Percentiles rank a stretch among this genome's conserved stretches.
Conservation (phyloP, 1,284 basidiomycete genomes). For the Cryptococcus hybrid region DNA sequence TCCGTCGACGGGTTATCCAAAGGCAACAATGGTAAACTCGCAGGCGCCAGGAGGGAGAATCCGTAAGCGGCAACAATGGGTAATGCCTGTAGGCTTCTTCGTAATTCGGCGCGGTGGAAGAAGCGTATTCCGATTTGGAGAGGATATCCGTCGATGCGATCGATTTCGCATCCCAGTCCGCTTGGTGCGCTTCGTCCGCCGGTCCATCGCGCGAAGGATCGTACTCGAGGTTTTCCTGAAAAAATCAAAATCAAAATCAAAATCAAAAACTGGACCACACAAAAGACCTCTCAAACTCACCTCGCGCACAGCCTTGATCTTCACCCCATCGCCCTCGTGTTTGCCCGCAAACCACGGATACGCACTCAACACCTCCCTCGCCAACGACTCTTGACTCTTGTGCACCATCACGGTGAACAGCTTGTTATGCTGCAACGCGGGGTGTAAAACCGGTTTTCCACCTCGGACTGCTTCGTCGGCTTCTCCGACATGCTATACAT, state of each 20-base stretch:
- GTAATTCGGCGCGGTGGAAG: constrained; percentile 9
- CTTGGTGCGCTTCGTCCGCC: constrained; percentile 32
- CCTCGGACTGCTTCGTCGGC: constrained; percentile 49
- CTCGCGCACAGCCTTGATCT: constrained; percentile 48
- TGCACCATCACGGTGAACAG: constrained; percentile 51
- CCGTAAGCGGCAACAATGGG: constrained; percentile 16
- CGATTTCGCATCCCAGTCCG: constrained; percentile 44
- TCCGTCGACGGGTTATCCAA: constrained; percentile 37
- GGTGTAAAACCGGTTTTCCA: constrained; percentile 55
- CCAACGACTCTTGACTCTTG: constrained; percentile 46
- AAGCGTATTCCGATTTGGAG: constrained; percentile 22
- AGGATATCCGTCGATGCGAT: constrained; percentile 44
- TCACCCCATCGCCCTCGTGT: constrained; percentile 34
- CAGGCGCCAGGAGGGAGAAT: constrained; percentile 10
- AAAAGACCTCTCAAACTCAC: too few species aligned
- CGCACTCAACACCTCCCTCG: constrained; percentile 41
- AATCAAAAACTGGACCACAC: too few species aligned
- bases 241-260: too few species aligned
- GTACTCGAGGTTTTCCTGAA: constrained; percentile 47
- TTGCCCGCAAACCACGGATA: constrained; percentile 49
- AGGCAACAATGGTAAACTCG: neutral
- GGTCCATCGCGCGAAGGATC: constrained; percentile 42
- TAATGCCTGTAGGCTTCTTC: constrained; percentile 22
- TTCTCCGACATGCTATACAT: constrained; percentile 24
- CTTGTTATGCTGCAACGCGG: constrained; percentile 50